Conservation (phyloP, 805 yeast species). For the Saccharomyces mikatae region DNA sequence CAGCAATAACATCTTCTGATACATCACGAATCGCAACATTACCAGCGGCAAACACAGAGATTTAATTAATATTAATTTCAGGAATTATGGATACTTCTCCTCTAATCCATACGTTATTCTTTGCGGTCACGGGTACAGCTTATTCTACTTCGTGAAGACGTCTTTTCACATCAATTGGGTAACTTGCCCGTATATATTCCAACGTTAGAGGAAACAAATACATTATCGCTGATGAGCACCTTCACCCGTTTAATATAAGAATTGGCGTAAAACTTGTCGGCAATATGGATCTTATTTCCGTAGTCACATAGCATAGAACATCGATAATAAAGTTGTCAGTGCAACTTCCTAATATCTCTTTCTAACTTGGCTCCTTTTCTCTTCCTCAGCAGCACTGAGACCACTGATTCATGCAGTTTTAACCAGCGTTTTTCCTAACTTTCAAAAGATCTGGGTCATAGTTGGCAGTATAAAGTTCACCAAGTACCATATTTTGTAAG, state of each 20-base stretch:
- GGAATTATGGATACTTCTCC: conserved; percentile 47
- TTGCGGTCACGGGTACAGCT: conserved; percentile 51
- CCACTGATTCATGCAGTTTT: conserved; percentile 3
- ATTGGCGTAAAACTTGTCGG: conserved; percentile 53
- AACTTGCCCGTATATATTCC: conserved; percentile 55
- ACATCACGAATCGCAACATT: conserved; percentile 52
- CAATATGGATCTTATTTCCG: conserved; percentile 53
- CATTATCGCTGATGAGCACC: conserved; percentile 53
- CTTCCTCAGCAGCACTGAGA: conserved; percentile 24
- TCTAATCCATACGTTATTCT: conserved; percentile 64
- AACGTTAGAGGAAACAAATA: conserved; percentile 56
- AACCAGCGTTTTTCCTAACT: background rate
- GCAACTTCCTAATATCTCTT: conserved; percentile 41
- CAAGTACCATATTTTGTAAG: background rate
- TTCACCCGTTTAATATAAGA: conserved; percentile 50
- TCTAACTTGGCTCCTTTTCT: conserved; percentile 34
- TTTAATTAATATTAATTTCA: conserved; percentile 59
- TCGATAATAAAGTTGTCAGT: conserved; percentile 40
- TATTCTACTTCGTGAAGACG: conserved; percentile 36
- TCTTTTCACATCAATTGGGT: conserved; percentile 48
- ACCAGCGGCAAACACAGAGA: conserved; percentile 59
- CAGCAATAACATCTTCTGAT: conserved; percentile 47
- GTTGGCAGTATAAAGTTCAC: conserved; percentile 4
- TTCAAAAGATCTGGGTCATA: background rate
- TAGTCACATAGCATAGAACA: conserved; percentile 57